Conservation (phyloP, 192 early-diverging fungal species). For the Tieghemiomyces parasiticus region DNA sequence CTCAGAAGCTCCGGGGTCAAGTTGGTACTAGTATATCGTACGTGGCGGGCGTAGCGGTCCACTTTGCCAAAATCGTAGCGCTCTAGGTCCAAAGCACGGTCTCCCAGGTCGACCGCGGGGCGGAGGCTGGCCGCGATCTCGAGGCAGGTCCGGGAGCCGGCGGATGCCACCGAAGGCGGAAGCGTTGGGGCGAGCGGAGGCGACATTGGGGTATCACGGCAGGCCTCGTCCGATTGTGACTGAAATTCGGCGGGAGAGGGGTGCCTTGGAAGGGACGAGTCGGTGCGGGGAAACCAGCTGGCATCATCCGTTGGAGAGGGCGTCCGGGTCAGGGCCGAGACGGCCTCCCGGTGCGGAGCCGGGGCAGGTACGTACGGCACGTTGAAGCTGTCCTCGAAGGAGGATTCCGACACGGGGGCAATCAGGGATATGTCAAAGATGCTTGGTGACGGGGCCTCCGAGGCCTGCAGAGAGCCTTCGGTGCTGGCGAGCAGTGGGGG, state of each 20-base stretch:
- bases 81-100: background rate
- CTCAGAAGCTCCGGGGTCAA: slow-evolving; percentile 44
- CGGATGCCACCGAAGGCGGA: background rate
- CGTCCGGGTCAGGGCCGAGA: background rate
- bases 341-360: background rate
- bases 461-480: too few relatives aligned
- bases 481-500: too few relatives aligned
- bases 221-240: too few relatives aligned
- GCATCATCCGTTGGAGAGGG: background rate
- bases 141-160: background rate
- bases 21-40: slow-evolving; percentile 38
- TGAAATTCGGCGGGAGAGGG: too few relatives aligned
- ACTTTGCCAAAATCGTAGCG: slow-evolving; percentile 35
- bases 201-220: background rate
- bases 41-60: slow-evolving; percentile 46
- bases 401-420: background rate
- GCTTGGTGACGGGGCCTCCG: background rate
- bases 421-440: slow-evolving; percentile 2
- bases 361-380: background rate
- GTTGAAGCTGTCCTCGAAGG: background rate
- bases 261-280: background rate
- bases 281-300: background rate
- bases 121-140: background rate
- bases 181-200: background rate
- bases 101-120: slow-evolving; percentile 7